Conservation (phyloP, 2,329 filamentous ascomycete species). For the Penicillium sp. region DNA sequence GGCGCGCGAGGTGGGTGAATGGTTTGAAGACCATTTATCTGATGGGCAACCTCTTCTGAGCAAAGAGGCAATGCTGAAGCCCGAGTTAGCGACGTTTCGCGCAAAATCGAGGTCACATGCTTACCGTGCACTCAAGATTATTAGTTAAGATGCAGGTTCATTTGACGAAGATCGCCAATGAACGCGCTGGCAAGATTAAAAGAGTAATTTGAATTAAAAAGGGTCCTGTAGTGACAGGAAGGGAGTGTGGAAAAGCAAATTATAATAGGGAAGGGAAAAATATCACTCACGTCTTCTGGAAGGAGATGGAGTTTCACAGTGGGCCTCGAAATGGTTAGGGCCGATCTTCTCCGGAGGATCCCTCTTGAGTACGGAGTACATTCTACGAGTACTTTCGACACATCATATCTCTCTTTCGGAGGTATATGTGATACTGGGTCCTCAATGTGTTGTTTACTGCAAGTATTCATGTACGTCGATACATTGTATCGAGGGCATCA, state of each 20-base stretch:
- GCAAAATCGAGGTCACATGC: slow-evolving; percentile 29
- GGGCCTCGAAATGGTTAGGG: slow-evolving; percentile 17
- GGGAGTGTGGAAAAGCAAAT: not conserved
- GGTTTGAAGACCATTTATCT: slow-evolving; percentile 86
- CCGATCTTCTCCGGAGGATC: slow-evolving; percentile 30
- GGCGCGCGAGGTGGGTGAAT: slow-evolving; percentile 84
- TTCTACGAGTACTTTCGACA: slow-evolving; percentile 1
- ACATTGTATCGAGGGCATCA: not conserved
- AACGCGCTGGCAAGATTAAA: slow-evolving; percentile 66
- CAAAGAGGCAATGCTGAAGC: slow-evolving; percentile 54
- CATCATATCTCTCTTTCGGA: not conserved
- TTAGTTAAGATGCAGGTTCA: slow-evolving; percentile 85
- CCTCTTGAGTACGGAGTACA: slow-evolving; percentile 8
- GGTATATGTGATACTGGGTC: not conserved
- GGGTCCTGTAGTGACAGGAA: slow-evolving; percentile 8
- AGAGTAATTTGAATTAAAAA: slow-evolving; percentile 7
- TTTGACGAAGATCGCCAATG: slow-evolving; percentile 92
- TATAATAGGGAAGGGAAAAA: slow-evolving; percentile 6
- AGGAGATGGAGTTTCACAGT: slow-evolving; percentile 26
- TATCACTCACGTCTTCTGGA: slow-evolving; percentile 19
- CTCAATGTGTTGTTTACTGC: not conserved
- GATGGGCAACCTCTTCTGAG: slow-evolving; percentile 65
- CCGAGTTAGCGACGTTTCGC: slow-evolving; percentile 7
- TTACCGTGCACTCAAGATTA: slow-evolving; percentile 65
- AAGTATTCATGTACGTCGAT: not conserved